Conservation (phyloP, 306 rosid species). For the Malus sylvestris region DNA sequence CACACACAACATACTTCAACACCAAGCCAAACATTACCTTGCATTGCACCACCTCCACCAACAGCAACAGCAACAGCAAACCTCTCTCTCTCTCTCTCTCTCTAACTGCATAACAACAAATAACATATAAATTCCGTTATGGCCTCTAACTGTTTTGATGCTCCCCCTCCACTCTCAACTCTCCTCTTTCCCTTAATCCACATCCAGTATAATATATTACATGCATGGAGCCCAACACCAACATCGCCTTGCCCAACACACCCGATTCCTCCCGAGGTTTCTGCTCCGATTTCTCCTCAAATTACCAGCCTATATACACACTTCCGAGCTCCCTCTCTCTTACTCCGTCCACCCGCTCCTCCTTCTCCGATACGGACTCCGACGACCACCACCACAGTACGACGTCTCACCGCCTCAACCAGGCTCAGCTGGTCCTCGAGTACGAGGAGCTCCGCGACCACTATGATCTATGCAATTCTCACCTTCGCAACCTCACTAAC, state of each 20-base stretch:
- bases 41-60: slow-evolving; percentile 5
- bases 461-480: slow-evolving; percentile 27
- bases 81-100: neutral
- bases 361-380: slow-evolving; percentile 8
- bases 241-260: neutral
- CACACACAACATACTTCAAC: slow-evolving; percentile 22
- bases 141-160: slow-evolving; percentile 26
- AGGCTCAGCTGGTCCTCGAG: slow-evolving; percentile 36
- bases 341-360: slow-evolving; percentile 42
- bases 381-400: neutral
- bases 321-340: slow-evolving; percentile 30
- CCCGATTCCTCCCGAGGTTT: slow-evolving; percentile 17
- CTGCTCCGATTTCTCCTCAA: slow-evolving; percentile 25
- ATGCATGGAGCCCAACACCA: slow-evolving; percentile 29
- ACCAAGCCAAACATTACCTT: slow-evolving; percentile 31
- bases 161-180: neutral
- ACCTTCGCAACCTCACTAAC: slow-evolving; percentile 20
- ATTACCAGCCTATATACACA: slow-evolving; percentile 31
- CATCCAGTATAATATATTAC: neutral
- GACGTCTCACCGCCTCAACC: slow-evolving; percentile 28
- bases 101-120: neutral
- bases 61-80: slow-evolving; percentile 1
- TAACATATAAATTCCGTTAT: slow-evolving; percentile 4
- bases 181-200: neutral
- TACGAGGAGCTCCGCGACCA: slow-evolving; percentile 24